These are phyloP conservation scores for Pseudocercospora pini-densiflorae DNA, from an alignment of 2,329 filamentous ascomycete genomes.

Conservation along the genomic window DNA sequence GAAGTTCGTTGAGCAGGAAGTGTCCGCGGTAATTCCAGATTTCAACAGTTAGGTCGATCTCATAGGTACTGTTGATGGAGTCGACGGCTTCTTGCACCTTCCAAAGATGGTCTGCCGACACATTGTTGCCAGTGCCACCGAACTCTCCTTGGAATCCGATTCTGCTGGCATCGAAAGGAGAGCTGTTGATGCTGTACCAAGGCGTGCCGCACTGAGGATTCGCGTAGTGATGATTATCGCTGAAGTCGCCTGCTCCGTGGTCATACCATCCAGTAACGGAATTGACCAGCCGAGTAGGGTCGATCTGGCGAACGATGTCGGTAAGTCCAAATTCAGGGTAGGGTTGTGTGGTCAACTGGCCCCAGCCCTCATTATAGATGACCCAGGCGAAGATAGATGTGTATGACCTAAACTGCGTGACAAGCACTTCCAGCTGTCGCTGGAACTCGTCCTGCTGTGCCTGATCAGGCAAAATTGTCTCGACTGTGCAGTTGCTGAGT, in stretches of 20 bases:
- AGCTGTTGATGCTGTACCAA: conserved; percentile 63
- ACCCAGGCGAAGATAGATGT: conserved; percentile 69
- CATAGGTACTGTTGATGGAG: conserved; percentile 69
- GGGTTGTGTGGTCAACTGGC: conserved; percentile 55
- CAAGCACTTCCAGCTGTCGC: conserved; percentile 64
- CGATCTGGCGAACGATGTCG: conserved; percentile 58
- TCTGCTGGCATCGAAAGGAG: conserved; percentile 61
- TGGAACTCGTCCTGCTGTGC: conserved; percentile 67
- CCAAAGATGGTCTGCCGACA: conserved; percentile 68
- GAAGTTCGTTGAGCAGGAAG: conserved; percentile 53
- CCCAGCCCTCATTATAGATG: conserved; percentile 76
- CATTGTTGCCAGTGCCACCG: conserved; percentile 69
- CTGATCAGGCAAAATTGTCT: conserved; percentile 43
- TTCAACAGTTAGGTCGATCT: conserved; percentile 62
- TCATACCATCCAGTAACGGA: conserved; percentile 69
- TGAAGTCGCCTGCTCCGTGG: conserved; percentile 69
- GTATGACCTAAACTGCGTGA: conserved; percentile 67
- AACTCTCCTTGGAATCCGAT: conserved; percentile 75
- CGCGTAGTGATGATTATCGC: conserved; percentile 74
- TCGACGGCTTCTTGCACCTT: conserved; percentile 64
- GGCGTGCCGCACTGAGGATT: conserved; percentile 73
- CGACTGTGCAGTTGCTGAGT: conserved; percentile 32
- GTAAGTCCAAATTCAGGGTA: conserved; percentile 63
- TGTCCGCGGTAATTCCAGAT: conserved; percentile 71
- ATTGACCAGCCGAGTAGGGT: conserved; percentile 68